Evolutionary conservation across 2,329 filamentous ascomycete species (phyloP).

Genomic region (Cercospora berteroae): DNA sequence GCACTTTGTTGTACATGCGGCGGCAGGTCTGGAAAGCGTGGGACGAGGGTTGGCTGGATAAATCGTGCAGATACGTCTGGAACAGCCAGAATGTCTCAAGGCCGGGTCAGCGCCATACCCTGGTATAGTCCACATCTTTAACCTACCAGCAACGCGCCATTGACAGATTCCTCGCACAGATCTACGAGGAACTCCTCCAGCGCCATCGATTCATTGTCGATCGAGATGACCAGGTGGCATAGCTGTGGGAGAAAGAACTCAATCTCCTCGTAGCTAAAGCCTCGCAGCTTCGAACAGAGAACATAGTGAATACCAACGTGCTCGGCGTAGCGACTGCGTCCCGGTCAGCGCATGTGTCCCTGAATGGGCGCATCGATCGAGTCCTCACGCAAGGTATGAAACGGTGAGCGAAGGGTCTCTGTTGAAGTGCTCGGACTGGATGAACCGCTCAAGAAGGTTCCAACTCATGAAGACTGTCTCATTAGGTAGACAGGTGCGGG

Average conservation of each 20-base stretch:
- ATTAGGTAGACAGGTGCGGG: slow-evolving; percentile 13
- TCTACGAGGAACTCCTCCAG: slow-evolving; percentile 84
- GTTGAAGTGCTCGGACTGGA: slow-evolving; percentile 93
- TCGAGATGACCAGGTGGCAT: slow-evolving; percentile 82
- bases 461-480: slow-evolving; percentile 54
- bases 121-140: not conserved
- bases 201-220: slow-evolving; percentile 89
- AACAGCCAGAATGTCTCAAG: slow-evolving; percentile 83
- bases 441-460: slow-evolving; percentile 85
- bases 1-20: slow-evolving; percentile 82
- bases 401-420: slow-evolving; percentile 85
- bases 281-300: slow-evolving; percentile 81
- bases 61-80: slow-evolving; percentile 81
- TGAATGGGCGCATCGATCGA: not conserved
- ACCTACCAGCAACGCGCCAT: slow-evolving; percentile 74
- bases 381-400: slow-evolving; percentile 77
- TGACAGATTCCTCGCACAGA: slow-evolving; percentile 82
- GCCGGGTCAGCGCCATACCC: slow-evolving; percentile 19
- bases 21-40: slow-evolving; percentile 78
- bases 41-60: slow-evolving; percentile 71
- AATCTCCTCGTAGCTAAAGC: slow-evolving; percentile 87
- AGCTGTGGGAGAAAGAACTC: slow-evolving; percentile 86
- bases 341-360: slow-evolving; percentile 11
- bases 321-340: slow-evolving; percentile 73
- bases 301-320: slow-evolving; percentile 89